Evolutionary conservation across 2,329 filamentous ascomycete species (phyloP).

Genomic region (Trichoderma sp.): DNA sequence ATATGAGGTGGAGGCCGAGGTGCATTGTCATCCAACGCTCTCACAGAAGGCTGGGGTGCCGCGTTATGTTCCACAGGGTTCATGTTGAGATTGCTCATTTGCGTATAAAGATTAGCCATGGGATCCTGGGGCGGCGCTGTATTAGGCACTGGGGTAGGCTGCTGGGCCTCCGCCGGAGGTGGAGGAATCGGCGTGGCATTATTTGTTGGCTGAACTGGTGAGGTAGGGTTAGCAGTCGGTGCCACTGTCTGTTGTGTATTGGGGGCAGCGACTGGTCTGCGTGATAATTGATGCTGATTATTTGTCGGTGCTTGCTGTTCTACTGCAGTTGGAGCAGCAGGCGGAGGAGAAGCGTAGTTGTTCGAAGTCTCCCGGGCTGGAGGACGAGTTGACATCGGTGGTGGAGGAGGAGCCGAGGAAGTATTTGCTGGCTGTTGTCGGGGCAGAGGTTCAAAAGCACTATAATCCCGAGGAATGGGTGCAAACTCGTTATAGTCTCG

Average conservation of each 20-base stretch:
- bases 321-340: not conserved
- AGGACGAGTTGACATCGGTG: not conserved
- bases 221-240: no score
- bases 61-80: not conserved
- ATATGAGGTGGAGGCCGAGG: not conserved
- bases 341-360: not conserved
- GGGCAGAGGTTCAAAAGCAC: not conserved
- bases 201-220: not conserved
- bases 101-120: not conserved
- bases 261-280: not conserved
- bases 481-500: no score
- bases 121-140: not conserved
- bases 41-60: not conserved
- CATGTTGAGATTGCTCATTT: conserved; percentile 8
- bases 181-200: not conserved
- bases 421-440: not conserved
- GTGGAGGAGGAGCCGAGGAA: not conserved
- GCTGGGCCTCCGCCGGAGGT: not conserved
- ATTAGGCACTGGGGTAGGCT: not conserved
- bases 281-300: not conserved
- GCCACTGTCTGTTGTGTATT: not conserved
- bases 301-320: not conserved
- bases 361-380: not conserved
- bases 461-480: not conserved
- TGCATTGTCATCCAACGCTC: not conserved